Evolutionary conservation across 2,329 filamentous ascomycete genomes (phyloP), one percentile per base, ranked within the genome.

Genomic region (Xylaria sp.): DNA sequence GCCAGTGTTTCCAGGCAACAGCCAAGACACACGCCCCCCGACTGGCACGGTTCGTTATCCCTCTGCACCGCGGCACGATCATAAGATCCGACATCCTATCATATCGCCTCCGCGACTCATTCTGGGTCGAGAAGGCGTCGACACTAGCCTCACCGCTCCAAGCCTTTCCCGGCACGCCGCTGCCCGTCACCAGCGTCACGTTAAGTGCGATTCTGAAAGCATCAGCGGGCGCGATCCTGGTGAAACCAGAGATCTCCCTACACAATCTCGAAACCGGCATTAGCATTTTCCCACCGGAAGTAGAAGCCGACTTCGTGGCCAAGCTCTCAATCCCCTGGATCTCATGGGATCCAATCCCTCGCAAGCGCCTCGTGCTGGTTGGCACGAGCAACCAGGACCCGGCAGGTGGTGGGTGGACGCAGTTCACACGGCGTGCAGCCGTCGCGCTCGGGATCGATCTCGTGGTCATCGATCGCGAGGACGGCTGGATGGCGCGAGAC

Each of bases 381-480:
- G 68, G 68, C 2, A 64, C 63, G 48, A 69, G 69, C 57, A 66
- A 62, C 42, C 67, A 67, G 16, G 66, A 67, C 46, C 68, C 67
- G 2, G 59, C 62, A 10, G 63, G 64, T 13, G 68, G 67, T 10
- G 68, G 68, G 1, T 69, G 65, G 65, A 66, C 66, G 8, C 62
- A 66, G 34, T 69, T 65, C 49, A 67, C 63, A 2, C 66, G 58
- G 37, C 57, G 52, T 35, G 68, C 68, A 4, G 67, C 68, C 18
- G 58, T 55, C 13, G 62, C 63, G 8, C 63, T 69, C 0, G 66
- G 68, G 4, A 67, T 70, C 30, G 67, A 67, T 42, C 63, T 71
- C 4, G 63, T 71, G 2, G 52, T 71, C 19, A 60, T 71, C 37
- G 68, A 69, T 51, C 60, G 63, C 7, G 60, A n/a, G 3, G 61